These are phyloP conservation scores for Friedmanniomyces simplex DNA, from an alignment of 495 filamentous ascomycete species.

Conservation along the genomic window DNA sequence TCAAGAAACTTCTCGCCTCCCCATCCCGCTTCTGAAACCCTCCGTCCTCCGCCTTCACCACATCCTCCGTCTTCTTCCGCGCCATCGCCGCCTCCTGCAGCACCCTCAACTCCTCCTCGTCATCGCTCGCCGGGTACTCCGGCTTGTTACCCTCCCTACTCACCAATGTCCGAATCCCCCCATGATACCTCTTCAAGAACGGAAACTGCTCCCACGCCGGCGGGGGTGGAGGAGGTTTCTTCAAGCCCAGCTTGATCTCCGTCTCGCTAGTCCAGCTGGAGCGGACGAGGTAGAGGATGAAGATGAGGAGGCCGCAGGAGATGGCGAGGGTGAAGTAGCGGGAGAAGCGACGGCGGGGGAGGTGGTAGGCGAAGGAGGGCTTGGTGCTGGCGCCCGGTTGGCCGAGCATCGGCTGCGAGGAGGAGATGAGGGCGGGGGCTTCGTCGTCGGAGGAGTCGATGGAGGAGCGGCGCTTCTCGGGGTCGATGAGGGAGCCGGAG, in stretches of 20 bases:
- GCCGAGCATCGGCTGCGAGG: constrained; percentile 12
- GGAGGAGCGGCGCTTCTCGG: constrained; percentile 7
- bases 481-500: constrained; percentile 15
- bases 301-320: constrained; percentile 1
- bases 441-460: constrained; percentile 9
- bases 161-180: constrained; percentile 61
- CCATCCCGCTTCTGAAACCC: constrained; percentile 16
- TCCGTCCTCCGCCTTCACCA: constrained; percentile 4
- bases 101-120: constrained; percentile 31
- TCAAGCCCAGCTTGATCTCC: constrained; percentile 12
- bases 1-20: constrained; percentile 15
- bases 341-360: constrained; percentile 18
- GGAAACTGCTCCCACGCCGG: constrained; percentile 71
- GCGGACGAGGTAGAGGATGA: constrained; percentile 13
- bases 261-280: constrained; percentile 3
- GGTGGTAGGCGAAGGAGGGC: constrained; percentile 15
- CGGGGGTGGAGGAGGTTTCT: constrained; percentile 31
- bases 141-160: constrained; percentile 51
- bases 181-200: constrained; percentile 74
- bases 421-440: constrained; percentile 7
- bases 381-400: constrained; percentile 1
- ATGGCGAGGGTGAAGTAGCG: constrained; percentile 21
- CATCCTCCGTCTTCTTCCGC: constrained; percentile 30
- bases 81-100: constrained; percentile 23
- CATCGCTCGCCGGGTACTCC: constrained; percentile 57